Conservation (phyloP, 2,329 filamentous ascomycete genomes). For the Cylindrodendrum hubeiense region DNA sequence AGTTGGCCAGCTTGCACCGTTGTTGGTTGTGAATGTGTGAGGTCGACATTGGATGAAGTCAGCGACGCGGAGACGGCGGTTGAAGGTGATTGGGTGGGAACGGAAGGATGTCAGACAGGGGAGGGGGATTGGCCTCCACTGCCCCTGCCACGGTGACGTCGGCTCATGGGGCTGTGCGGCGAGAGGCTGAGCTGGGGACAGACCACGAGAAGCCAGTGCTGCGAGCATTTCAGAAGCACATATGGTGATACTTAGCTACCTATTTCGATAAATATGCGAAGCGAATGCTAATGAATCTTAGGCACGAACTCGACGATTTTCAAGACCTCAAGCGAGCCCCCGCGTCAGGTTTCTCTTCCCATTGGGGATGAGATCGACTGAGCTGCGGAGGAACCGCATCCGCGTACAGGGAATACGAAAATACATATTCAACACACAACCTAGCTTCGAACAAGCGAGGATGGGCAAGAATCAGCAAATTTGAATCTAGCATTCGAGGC, state of each 20-base stretch:
- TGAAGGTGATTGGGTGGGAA: slow-evolving; percentile 17
- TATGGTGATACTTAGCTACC: not conserved
- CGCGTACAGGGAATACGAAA: not conserved
- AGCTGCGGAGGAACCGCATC: not conserved
- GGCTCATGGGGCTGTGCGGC: not conserved
- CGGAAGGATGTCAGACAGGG: not conserved
- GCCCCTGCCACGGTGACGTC: slow-evolving; percentile 4
- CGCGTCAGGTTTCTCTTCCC: not conserved
- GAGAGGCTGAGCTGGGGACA: not conserved
- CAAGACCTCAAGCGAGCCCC: not conserved
- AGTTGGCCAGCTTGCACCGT: not conserved
- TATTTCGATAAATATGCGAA: not conserved
- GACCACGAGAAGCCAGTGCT: not conserved
- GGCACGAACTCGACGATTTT: not conserved
- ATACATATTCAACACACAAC: not conserved
- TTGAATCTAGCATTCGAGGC: not conserved
- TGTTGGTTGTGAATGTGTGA: slow-evolving; percentile 7
- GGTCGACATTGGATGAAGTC: slow-evolving; percentile 10
- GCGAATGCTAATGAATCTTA: not conserved
- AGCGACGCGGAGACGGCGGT: slow-evolving; percentile 16
- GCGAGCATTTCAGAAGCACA: not conserved
- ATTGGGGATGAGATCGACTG: not conserved
- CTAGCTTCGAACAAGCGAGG: not conserved
- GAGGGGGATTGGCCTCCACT: not conserved
- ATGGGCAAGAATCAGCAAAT: not conserved